These are phyloP conservation scores for Picochlorum sp. DNA, from an alignment of 139 green algal genomes.

Conservation along the genomic window DNA sequence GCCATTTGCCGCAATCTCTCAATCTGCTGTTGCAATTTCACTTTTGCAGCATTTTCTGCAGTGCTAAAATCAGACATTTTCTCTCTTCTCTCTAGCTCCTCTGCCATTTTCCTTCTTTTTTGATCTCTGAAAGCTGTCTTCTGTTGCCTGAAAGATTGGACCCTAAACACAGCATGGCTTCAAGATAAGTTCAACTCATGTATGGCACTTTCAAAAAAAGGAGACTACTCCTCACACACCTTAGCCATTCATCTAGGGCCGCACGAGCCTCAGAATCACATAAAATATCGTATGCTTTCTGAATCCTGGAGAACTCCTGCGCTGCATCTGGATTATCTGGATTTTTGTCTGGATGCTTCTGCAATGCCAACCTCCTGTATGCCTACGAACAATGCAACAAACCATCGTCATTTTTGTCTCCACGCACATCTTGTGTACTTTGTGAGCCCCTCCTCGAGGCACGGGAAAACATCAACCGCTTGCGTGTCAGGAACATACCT, in stretches of 20 bases:
- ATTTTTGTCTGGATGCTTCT: conserved; percentile 79
- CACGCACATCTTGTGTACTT: not conserved
- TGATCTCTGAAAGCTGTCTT: conserved; percentile 35
- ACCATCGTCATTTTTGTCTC: not conserved
- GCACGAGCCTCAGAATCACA: conserved; percentile 49
- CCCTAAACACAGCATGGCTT: not conserved
- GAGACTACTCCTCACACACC: not conserved
- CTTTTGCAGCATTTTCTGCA: conserved; percentile 20
- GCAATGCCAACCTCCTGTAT: conserved; percentile 56
- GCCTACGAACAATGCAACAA: conserved; percentile 32
- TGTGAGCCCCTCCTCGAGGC: not conserved
- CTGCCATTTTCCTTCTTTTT: conserved; percentile 69
- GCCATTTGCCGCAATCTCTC: conserved; percentile 42
- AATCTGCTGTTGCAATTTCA: conserved; percentile 42
- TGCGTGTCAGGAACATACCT: conserved; percentile 14
- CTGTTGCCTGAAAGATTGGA: conserved; percentile 13
- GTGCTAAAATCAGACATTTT: conserved; percentile 9
- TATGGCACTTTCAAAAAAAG: conserved; percentile 36
- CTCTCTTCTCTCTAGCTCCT: conserved; percentile 66
- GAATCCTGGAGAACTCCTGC: conserved; percentile 67
- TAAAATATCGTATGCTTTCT: conserved; percentile 77
- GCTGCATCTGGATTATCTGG: conserved; percentile 43
- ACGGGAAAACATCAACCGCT: not conserved
- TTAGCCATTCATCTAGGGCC: conserved; percentile 47
- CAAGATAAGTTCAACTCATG: no score